These are phyloP conservation scores for Cucurbita moschata DNA, from an alignment of 306 rosid species.

Conservation along the genomic window DNA sequence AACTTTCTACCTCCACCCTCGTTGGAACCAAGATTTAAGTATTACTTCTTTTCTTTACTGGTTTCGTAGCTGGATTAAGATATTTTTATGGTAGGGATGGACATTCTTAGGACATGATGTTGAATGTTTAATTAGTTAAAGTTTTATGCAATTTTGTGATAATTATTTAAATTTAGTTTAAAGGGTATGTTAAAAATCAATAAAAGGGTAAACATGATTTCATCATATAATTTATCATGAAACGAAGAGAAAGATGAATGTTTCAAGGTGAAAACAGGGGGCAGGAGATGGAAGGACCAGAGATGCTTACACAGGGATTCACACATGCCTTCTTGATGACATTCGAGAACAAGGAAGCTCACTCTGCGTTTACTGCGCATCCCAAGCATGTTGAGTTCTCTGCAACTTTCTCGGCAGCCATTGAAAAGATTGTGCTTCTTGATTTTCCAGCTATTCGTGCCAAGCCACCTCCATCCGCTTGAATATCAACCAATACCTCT, in stretches of 20 bases:
- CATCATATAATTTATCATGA: neutral
- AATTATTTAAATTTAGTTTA: neutral
- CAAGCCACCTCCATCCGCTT: conserved; percentile 27
- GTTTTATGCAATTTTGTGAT: neutral
- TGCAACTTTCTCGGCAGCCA: conserved; percentile 54
- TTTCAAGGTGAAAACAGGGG: conserved; percentile 36
- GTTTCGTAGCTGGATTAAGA: neutral
- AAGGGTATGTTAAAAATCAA: neutral
- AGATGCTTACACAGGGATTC: conserved; percentile 70
- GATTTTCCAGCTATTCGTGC: conserved; percentile 63
- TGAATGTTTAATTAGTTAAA: neutral
- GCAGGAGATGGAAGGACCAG: conserved; percentile 61
- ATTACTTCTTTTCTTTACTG: too few species aligned
- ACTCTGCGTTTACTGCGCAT: conserved; percentile 41
- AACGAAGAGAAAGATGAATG: neutral
- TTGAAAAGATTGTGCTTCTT: conserved; percentile 73
- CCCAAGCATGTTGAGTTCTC: conserved; percentile 77
- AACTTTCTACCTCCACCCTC: neutral
- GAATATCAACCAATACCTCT: neutral
- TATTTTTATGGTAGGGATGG: neutral
- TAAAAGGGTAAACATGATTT: neutral
- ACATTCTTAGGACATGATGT: neutral
- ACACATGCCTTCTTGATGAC: conserved; percentile 87
- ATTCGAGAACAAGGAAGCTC: conserved; percentile 72
- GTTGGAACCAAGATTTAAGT: neutral